Evolutionary conservation across 331 rosid genomes (phyloP), one percentile per base, ranked within the genome.

Genomic region (Acacia pycnantha): DNA sequence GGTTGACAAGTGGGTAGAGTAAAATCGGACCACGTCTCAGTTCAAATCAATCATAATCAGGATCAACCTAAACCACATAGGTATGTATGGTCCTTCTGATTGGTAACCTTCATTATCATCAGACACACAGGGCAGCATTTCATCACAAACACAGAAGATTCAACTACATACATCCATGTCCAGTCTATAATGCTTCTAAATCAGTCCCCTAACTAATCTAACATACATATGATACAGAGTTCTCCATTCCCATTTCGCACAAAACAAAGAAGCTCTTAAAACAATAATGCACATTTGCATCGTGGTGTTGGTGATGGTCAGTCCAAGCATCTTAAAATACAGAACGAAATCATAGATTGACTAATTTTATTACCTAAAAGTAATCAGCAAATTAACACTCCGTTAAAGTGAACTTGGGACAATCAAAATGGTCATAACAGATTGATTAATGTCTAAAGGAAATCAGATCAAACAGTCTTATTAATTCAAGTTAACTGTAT

Each of bases 401-500:
- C n/a, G 26, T 54, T 59, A 41, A 73, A 41, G 83, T 78, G 22
- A 81, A 78, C 71, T 10, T 31, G 33, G 67, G 43, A 61, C 72
- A 6, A 70, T 31, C 74, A 37, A 46, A 83, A 58, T 6, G 53
- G 6, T 41, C 43, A 54, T 40, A 56, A 59, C 41, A 61, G 10
- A 61, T 31, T 73, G 62, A 12, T 41, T 29, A 19, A 77, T 43
- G 27, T 67, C 24, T 48, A 26, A 24, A 50, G 56, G 64, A 79
- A 78, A 69, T 33, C 81, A 74, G 73, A 76, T 51, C 31, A 72
- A 74, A 46, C 3, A 62, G 41, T 61, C 43, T 51, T 43, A 14
- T n/a, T 53, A 44, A 67, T 71, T 15, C 58, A 70, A 70, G 75
- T 62, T 74, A 22, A 50, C 58, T 66, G 65, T 35, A 5, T 48